phyloP scores from a whole-genome alignment of 108 stramenopile species.

The Epithemia pelagica region DNA sequence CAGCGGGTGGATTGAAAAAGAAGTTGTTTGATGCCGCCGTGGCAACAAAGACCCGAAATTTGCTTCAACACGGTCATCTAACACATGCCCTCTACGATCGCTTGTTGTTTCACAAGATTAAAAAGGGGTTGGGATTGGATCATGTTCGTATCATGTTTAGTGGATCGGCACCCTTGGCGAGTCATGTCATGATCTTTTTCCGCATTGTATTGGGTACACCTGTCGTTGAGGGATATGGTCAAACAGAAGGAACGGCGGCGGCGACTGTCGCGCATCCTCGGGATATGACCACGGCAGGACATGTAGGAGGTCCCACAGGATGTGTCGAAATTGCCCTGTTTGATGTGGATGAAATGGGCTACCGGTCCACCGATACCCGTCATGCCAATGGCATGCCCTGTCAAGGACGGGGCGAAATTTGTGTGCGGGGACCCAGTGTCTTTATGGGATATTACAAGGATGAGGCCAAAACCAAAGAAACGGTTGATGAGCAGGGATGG shows the following conservation, averaged over 20 bases:
- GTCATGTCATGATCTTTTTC: slow-evolving; percentile 87
- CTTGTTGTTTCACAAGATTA: slow-evolving; percentile 89
- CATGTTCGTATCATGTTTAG: slow-evolving; percentile 78
- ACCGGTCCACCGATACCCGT: slow-evolving; percentile 73
- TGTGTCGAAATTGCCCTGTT: slow-evolving; percentile 79
- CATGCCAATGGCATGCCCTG: slow-evolving; percentile 69
- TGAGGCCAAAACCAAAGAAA: slow-evolving; percentile 85
- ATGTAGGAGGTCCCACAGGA: slow-evolving; percentile 89
- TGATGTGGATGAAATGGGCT: slow-evolving; percentile 96
- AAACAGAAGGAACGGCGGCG: slow-evolving; percentile 89
- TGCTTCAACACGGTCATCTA: slow-evolving; percentile 43
- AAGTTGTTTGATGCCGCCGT: slow-evolving; percentile 87
- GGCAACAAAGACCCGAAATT: slow-evolving; percentile 70
- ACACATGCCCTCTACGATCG: slow-evolving; percentile 86
- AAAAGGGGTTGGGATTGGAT: slow-evolving; percentile 85
- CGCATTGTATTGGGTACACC: slow-evolving; percentile 82
- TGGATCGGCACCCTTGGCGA: slow-evolving; percentile 89
- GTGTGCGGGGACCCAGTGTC: slow-evolving; percentile 88
- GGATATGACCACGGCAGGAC: slow-evolving; percentile 81
- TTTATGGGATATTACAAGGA: slow-evolving; percentile 97
- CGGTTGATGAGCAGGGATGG: slow-evolving; percentile 94
- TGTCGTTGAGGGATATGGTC: slow-evolving; percentile 96
- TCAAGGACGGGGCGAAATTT: slow-evolving; percentile 91
- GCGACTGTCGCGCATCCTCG: slow-evolving; percentile 55
- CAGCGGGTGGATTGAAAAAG: slow-evolving; percentile 83